phyloP scores from a whole-genome alignment of 2,329 filamentous ascomycete genomes.

The Neurospora sp. region DNA sequence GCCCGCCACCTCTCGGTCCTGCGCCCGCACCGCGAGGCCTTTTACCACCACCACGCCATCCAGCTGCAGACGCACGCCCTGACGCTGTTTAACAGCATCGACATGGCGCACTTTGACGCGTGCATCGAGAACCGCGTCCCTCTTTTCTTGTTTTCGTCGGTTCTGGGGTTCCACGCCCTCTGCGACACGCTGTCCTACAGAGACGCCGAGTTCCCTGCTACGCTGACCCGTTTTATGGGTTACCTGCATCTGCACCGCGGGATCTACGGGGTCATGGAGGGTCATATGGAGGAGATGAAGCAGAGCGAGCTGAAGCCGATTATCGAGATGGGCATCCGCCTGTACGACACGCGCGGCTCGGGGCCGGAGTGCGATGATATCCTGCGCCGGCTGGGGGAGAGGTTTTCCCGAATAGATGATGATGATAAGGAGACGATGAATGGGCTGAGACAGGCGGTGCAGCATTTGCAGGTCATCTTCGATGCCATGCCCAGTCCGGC shows the following conservation, averaged over 20 bases:
- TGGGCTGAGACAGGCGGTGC: conserved; percentile 16
- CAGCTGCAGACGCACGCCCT: conserved; percentile 36
- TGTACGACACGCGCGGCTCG: conserved; percentile 6
- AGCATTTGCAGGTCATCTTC: conserved; percentile 22
- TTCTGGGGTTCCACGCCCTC: conserved; percentile 37
- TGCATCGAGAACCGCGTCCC: conserved; percentile 27
- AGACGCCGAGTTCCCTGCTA: conserved; percentile 29
- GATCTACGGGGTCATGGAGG: conserved; percentile 27
- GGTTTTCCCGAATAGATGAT: not conserved
- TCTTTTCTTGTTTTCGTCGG: conserved; percentile 34
- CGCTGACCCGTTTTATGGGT: conserved; percentile 31
- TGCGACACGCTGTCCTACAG: conserved; percentile 33
- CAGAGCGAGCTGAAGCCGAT: conserved; percentile 26
- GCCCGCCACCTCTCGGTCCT: conserved; percentile 27
- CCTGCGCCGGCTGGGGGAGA: not conserved
- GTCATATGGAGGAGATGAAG: conserved; percentile 26
- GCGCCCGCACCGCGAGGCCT: conserved; percentile 12
- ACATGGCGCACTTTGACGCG: conserved; percentile 9
- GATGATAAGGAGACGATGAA: not conserved
- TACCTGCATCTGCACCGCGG: conserved; percentile 34
- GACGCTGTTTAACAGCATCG: conserved; percentile 26
- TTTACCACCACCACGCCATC: conserved; percentile 29
- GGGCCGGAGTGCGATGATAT: conserved; percentile 22
- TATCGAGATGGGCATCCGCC: conserved; percentile 21
- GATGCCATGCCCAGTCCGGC: conserved; percentile 13